Conservation (phyloP, 2,329 filamentous ascomycete genomes). For the Drechslerella coelobrocha region DNA sequence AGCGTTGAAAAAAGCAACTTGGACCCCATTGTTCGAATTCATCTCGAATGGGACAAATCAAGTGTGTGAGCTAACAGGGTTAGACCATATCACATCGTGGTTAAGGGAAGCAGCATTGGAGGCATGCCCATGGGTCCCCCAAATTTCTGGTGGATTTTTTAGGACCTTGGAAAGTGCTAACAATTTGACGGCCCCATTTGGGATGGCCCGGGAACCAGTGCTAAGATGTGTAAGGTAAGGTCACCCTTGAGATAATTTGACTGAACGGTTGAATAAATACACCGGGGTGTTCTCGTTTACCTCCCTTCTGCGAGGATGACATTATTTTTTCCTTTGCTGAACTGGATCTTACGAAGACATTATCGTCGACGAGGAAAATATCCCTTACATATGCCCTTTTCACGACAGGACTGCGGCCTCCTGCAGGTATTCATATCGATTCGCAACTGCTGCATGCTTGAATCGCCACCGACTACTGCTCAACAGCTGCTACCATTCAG, state of each 20-base stretch:
- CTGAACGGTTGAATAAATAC: constrained; percentile 48
- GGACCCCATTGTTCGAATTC: constrained; percentile 42
- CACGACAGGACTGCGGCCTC: constrained; percentile 35
- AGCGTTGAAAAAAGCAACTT: constrained; percentile 36
- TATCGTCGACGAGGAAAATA: constrained; percentile 15
- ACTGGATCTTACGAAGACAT: constrained; percentile 2
- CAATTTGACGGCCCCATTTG: constrained; percentile 28
- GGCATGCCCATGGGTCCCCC: constrained; percentile 37
- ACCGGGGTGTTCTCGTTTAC: constrained; percentile 41
- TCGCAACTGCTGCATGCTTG: constrained; percentile 30
- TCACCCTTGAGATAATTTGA: constrained; percentile 37
- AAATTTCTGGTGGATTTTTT: constrained; percentile 33
- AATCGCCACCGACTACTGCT: constrained; percentile 36
- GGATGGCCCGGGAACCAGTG: constrained; percentile 44
- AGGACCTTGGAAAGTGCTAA: constrained; percentile 26
- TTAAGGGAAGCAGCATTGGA: constrained; percentile 29
- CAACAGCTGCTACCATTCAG: constrained; percentile 24
- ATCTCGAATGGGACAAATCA: constrained; percentile 44
- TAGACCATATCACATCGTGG: constrained; percentile 18
- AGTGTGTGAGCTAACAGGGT: constrained; percentile 42
- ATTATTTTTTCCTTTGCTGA: constrained; percentile 10
- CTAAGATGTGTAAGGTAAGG: constrained; percentile 50
- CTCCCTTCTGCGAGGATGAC: constrained; percentile 39
- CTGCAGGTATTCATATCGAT: constrained; percentile 18
- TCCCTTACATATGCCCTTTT: constrained; percentile 27